Conservation (phyloP, 257 asterid genomes). For the Solanum dulcamara region DNA sequence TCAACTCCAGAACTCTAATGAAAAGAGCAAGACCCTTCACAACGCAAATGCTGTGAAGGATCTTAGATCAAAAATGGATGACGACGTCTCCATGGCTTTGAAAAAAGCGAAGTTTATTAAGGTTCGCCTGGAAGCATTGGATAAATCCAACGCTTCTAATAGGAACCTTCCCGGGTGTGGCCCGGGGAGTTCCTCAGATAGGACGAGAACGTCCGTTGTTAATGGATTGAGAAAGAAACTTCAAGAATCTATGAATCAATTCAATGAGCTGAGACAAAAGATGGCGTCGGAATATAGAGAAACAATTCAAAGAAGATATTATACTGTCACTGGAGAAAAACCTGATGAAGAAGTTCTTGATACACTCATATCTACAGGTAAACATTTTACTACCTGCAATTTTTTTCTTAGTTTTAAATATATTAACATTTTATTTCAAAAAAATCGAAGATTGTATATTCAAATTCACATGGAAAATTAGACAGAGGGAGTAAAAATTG, state of each 20-base stretch:
- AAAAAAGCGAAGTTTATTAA: conserved; percentile 31
- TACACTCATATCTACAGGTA: conserved; percentile 9
- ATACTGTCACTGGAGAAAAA: conserved; percentile 35
- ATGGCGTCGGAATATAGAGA: conserved; percentile 31
- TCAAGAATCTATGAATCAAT: conserved; percentile 24
- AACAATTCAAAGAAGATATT: conserved; percentile 30
- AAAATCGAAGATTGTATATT: background rate
- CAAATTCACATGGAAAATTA: background rate
- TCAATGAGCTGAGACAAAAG: conserved; percentile 30
- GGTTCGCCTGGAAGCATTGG: conserved; percentile 22
- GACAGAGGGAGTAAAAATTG: too few species aligned
- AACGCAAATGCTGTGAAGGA: conserved; percentile 31
- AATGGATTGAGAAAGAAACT: conserved; percentile 34
- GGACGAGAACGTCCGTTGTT: conserved; percentile 32
- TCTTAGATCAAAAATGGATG: conserved; percentile 28
- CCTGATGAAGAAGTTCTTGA: conserved; percentile 26
- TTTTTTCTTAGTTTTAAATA: too few species aligned
- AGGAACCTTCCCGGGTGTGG: conserved; percentile 31
- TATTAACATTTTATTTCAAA: background rate
- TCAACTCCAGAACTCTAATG: conserved; percentile 47
- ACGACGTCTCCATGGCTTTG: conserved; percentile 12
- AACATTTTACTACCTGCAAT: background rate
- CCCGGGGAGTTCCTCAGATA: conserved; percentile 31
- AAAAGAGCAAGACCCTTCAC: conserved; percentile 41
- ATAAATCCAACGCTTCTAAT: conserved; percentile 25